These are phyloP conservation scores for Cynara cardunculus DNA, from an alignment of 129 eudicot species.

Conservation along the genomic window DNA sequence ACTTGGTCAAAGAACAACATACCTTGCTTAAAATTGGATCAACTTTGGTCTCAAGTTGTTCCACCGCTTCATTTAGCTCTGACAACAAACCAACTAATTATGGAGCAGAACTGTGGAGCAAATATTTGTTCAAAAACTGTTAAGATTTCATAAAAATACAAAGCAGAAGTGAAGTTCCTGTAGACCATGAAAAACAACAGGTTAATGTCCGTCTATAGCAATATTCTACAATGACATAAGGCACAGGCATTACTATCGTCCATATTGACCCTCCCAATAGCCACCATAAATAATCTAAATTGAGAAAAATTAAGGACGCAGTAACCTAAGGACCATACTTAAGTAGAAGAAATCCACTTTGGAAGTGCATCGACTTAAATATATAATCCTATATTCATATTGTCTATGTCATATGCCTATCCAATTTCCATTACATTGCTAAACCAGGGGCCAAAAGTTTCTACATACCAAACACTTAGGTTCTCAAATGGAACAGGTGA, in stretches of 20 bases:
- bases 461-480: neutral
- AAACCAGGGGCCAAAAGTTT: neutral
- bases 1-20: neutral
- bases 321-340: neutral
- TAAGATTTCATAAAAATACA: neutral
- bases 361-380: neutral
- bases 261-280: neutral
- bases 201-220: neutral
- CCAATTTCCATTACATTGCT: too few relatives aligned
- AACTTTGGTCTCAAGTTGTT: constrained; percentile 69
- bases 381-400: neutral
- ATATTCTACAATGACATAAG: neutral
- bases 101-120: constrained; percentile 68
- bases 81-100: constrained; percentile 77
- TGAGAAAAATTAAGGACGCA: neutral
- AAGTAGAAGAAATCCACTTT: neutral
- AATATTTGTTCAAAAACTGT: neutral
- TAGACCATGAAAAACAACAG: neutral
- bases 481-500: neutral
- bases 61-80: constrained; percentile 66
- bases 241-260: neutral
- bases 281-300: neutral
- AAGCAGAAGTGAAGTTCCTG: neutral
- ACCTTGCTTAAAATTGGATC: constrained; percentile 75
- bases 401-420: neutral